A percentile compares a stretch with the other conserved stretches of the same genome.
phyloP scores from a whole-genome alignment of 140 eudicot genomes.

The Bidens hawaiensis region DNA sequence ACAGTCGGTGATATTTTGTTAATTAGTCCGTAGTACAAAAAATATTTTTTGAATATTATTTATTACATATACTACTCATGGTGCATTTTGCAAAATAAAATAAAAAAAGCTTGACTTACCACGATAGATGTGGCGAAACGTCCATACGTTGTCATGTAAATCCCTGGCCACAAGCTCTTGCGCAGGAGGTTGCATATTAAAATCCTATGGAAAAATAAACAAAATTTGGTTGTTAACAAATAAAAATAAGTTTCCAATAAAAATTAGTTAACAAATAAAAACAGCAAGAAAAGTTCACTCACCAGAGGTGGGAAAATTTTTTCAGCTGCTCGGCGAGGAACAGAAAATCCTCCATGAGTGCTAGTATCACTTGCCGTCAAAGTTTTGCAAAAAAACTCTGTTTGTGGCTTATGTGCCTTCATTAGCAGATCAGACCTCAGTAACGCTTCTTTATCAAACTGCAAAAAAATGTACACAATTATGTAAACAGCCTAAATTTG shows the following conservation, averaged over 20 bases:
- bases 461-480: slow-evolving; percentile 18
- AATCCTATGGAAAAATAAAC: slow-evolving; percentile 45
- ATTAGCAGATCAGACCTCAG: slow-evolving; percentile 80
- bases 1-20: not conserved
- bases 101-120: slow-evolving; percentile 53
- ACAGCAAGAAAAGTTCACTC: slow-evolving; percentile 6
- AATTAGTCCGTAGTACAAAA: not conserved
- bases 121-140: slow-evolving; percentile 89
- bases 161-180: slow-evolving; percentile 92
- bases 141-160: slow-evolving; percentile 82
- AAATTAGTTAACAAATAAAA: too few relatives aligned
- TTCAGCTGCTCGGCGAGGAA: slow-evolving; percentile 98
- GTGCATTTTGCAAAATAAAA: slow-evolving; percentile 13
- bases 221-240: not conserved
- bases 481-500: slow-evolving; percentile 8
- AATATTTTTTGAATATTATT: not conserved
- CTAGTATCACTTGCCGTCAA: slow-evolving; percentile 99
- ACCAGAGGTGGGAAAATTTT: slow-evolving; percentile 91
- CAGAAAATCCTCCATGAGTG: slow-evolving; percentile 98
- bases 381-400: slow-evolving; percentile 91
- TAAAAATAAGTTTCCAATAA: not conserved
- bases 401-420: slow-evolving; percentile 82
- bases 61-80: not conserved
- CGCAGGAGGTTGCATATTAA: slow-evolving; percentile 93
- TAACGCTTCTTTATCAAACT: slow-evolving; percentile 91